Evolutionary conservation across 2,329 filamentous ascomycete species (phyloP).

Genomic region (Xylariomycetidae sp.): DNA sequence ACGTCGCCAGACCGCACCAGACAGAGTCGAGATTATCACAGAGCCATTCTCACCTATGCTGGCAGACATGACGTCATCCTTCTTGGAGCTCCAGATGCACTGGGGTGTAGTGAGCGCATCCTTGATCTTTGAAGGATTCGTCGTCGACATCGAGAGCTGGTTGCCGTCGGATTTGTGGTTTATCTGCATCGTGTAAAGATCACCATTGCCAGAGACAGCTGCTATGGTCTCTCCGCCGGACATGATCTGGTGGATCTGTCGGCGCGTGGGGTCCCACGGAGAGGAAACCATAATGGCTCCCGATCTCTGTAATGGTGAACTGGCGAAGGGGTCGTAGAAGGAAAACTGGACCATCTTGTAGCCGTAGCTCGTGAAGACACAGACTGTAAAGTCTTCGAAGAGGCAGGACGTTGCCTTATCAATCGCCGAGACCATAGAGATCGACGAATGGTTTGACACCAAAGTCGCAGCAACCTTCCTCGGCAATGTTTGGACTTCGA

Average conservation of each 20-base stretch:
- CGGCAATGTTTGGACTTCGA: constrained; percentile 76
- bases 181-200: constrained; percentile 80
- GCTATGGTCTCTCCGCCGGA: constrained; percentile 89
- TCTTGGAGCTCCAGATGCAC: constrained; percentile 83
- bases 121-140: constrained; percentile 85
- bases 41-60: constrained; percentile 88
- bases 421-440: constrained; percentile 78
- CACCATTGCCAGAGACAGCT: constrained; percentile 75
- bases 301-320: constrained; percentile 50
- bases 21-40: constrained; percentile 87
- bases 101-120: constrained; percentile 72
- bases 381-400: constrained; percentile 81
- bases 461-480: constrained; percentile 84
- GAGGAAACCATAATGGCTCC: constrained; percentile 59
- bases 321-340: constrained; percentile 62
- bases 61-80: constrained; percentile 80
- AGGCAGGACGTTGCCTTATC: constrained; percentile 84
- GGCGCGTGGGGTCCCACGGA: constrained; percentile 57
- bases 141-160: constrained; percentile 65
- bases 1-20: constrained; percentile 88
- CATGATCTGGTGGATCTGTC: constrained; percentile 69
- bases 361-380: constrained; percentile 91
- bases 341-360: constrained; percentile 89
- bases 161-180: constrained; percentile 60
- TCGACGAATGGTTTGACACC: constrained; percentile 58